Evolutionary conservation across 2,329 filamentous ascomycete species (phyloP), one percentile per base, ranked within the genome.

Genomic region (Macrophomina pseudophaseolina): DNA sequence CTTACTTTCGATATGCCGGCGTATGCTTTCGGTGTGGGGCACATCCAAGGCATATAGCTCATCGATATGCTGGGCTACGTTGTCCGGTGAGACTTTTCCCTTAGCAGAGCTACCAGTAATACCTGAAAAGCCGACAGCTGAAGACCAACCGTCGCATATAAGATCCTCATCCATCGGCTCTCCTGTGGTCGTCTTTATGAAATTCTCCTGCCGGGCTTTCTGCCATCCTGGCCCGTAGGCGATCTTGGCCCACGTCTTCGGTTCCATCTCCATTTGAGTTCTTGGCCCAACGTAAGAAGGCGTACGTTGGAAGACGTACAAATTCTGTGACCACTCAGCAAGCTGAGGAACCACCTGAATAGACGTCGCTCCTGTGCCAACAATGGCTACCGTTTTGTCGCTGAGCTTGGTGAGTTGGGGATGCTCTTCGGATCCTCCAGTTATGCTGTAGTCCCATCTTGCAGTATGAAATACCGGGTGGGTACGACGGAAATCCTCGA

Each of bases 141-240:
- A 75, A 73, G 56, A 28, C 84, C 84, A 87, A 5, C 76, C 80
- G 69, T 88, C 86, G 23, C 76, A 69, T 2, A 87, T 80, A 42
- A 86, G 70, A 69, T 87, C 66, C 73, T 70, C 1, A 11, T 67
- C 67, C 28, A 69, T 63, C n/a, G 70, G 65, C 2, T 69, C 69
- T 38, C 79, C 78, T 38, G 74, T 76, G 32, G 84, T 67, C 52
- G 76, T 73, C 3, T 67, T 71, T 68, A 80, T 74, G 65, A 83
- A 81, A 71, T 86, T 87, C 35, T 73, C 66, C 68, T 77, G 75
- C 18, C 85, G 80, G 48, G 79, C 76, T 16, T 71, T 69, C 69
- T 85, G 83, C 87, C 86, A 88, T 5, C 85, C 85, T 2, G 74
- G 66, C 30, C 69, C 40, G 71, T 18, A 67, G 4, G 80, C 73